phyloP scores from a whole-genome alignment of 2,329 filamentous ascomycete species.

The Xylogone sp. region DNA sequence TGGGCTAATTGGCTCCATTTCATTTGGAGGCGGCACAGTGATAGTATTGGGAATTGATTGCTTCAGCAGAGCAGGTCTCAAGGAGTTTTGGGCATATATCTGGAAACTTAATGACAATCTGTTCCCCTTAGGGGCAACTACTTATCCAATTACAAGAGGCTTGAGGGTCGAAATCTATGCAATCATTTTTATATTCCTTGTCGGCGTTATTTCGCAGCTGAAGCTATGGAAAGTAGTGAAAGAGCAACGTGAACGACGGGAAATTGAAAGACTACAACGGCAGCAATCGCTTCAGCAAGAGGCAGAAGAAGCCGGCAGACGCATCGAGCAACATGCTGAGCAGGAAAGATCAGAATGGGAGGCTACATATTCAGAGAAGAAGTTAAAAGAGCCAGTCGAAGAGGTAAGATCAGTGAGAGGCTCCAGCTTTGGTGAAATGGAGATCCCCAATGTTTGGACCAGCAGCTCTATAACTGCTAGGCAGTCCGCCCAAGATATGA shows the following conservation, averaged over 20 bases:
- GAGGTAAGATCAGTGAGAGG: slow-evolving; percentile 13
- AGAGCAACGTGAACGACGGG: slow-evolving; percentile 52
- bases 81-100: slow-evolving; percentile 94
- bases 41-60: slow-evolving; percentile 85
- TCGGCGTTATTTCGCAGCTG: slow-evolving; percentile 80
- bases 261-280: slow-evolving; percentile 44
- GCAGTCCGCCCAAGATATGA: slow-evolving; percentile 38
- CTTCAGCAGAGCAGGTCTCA: slow-evolving; percentile 83
- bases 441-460: slow-evolving; percentile 36
- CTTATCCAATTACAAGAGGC: slow-evolving; percentile 81
- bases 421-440: slow-evolving; percentile 34
- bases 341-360: slow-evolving; percentile 72
- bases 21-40: slow-evolving; percentile 78
- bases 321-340: slow-evolving; percentile 58
- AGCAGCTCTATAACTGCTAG: slow-evolving; percentile 23
- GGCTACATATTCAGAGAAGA: slow-evolving; percentile 64
- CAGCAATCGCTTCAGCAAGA: slow-evolving; percentile 54
- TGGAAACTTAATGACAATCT: slow-evolving; percentile 78
- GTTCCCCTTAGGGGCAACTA: slow-evolving; percentile 72
- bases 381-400: slow-evolving; percentile 17
- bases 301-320: slow-evolving; percentile 67
- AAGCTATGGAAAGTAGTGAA: slow-evolving; percentile 81
- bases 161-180: slow-evolving; percentile 82
- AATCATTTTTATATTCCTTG: slow-evolving; percentile 68
- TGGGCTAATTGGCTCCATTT: slow-evolving; percentile 69